phyloP scores from a whole-genome alignment of 1,284 basidiomycete species.

The Trametes hirsuta region DNA sequence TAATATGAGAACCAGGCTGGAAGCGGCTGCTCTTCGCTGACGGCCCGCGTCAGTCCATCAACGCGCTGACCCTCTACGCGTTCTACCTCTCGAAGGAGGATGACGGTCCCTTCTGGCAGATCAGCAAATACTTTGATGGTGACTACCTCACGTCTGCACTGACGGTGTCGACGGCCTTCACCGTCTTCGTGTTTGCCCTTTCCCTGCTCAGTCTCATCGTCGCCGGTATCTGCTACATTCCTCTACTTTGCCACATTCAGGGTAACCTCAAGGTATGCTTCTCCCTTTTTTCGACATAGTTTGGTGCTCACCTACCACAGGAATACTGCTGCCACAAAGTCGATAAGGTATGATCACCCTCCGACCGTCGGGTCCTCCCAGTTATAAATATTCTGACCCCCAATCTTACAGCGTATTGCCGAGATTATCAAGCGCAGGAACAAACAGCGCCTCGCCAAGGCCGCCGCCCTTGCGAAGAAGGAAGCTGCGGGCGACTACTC shows the following conservation, averaged over 20 bases:
- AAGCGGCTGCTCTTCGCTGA: constrained; percentile 93
- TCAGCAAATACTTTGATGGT: constrained; percentile 68
- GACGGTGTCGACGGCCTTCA: constrained; percentile 89
- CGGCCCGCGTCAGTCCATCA: constrained; percentile 97
- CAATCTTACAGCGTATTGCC: constrained; percentile 71
- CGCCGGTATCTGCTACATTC: constrained; percentile 90
- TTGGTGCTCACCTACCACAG: constrained; percentile 39
- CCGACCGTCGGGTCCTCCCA: neutral
- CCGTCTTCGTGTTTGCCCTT: constrained; percentile 85
- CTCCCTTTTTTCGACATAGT: constrained; percentile 3
- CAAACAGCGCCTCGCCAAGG: constrained; percentile 83
- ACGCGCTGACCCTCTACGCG: constrained; percentile 90
- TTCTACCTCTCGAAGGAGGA: constrained; percentile 82
- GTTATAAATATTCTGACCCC: neutral
- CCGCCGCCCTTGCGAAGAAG: constrained; percentile 85
- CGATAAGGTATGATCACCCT: constrained; percentile 72
- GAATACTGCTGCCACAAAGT: constrained; percentile 99
- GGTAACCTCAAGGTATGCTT: constrained; percentile 84
- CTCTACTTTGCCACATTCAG: constrained; percentile 92
- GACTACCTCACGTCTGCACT: constrained; percentile 82
- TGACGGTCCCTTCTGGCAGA: constrained; percentile 67
- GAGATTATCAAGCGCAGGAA: constrained; percentile 93
- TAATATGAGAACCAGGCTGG: constrained; percentile 67
- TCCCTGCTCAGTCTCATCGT: constrained; percentile 82
- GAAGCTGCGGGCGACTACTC: constrained; percentile 90